A percentile compares a stretch with the other conserved stretches of the same genome.
Conservation (phyloP, 2,329 filamentous ascomycete genomes). For the Colletotrichum lupini region DNA sequence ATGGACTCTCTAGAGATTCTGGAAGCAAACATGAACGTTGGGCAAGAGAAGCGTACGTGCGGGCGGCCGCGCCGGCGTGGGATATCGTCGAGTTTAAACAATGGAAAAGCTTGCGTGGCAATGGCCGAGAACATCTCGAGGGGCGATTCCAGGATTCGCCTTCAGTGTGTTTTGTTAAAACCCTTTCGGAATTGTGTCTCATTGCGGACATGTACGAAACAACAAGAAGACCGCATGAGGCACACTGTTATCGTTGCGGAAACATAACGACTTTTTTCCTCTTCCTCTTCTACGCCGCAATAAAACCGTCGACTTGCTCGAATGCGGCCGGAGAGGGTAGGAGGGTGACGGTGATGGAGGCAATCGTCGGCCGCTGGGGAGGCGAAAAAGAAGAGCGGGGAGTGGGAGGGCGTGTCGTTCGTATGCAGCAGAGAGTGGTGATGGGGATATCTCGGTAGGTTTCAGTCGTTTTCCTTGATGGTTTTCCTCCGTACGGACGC, state of each 20-base stretch:
- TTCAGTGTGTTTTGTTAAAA: not conserved
- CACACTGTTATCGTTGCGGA: not conserved
- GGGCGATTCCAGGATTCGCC: not conserved
- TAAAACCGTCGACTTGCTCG: slow-evolving; percentile 2
- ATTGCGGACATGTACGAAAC: not conserved
- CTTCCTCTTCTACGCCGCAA: not conserved
- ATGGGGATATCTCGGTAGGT: not conserved
- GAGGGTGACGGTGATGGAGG: no score
- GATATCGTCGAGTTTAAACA: not conserved
- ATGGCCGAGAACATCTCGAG: not conserved
- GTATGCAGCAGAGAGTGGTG: not conserved
- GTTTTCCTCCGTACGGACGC: not conserved
- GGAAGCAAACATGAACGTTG: not conserved
- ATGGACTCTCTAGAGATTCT: not conserved
- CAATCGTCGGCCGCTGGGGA: not conserved
- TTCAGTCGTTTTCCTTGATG: not conserved
- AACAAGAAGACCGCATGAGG: not conserved
- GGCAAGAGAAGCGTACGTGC: not conserved
- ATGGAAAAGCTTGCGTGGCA: not conserved
- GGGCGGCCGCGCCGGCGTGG: no score
- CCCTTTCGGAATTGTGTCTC: not conserved
- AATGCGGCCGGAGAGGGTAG: not conserved
- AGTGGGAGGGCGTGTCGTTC: not conserved
- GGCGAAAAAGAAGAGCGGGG: not conserved
- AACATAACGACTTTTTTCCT: not conserved